phyloP scores from a whole-genome alignment of 202 grass and related monocot species.

The Carex sylvatica region DNA sequence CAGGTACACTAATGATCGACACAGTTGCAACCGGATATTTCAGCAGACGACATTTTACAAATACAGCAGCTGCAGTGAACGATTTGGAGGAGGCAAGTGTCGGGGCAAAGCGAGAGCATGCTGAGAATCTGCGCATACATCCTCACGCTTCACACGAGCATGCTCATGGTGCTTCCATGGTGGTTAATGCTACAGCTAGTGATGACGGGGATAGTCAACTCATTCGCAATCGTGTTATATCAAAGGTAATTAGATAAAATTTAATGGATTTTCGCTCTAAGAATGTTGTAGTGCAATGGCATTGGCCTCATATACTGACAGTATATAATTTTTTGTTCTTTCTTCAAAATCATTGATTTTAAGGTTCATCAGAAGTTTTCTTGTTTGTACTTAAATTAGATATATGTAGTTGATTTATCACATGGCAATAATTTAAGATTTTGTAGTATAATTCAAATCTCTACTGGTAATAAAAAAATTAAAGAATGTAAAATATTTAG shows the following conservation, averaged over 20 bases:
- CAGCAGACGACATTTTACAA: constrained; percentile 30
- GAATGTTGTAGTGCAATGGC: neutral
- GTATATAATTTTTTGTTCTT: too few relatives aligned
- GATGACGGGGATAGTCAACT: constrained; percentile 33
- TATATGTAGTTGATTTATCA: neutral
- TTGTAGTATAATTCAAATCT: neutral
- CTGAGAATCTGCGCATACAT: constrained; percentile 32
- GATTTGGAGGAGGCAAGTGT: neutral
- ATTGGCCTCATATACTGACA: neutral
- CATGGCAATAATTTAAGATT: neutral
- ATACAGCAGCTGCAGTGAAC: neutral
- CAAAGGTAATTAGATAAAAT: constrained; percentile 38
- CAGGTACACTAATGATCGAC: constrained; percentile 39
- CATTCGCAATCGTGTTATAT: constrained; percentile 68
- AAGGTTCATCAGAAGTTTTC: neutral
- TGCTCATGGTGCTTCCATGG: constrained; percentile 38
- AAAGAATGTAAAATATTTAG: too few relatives aligned
- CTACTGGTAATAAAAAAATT: too few relatives aligned
- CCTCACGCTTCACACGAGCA: constrained; percentile 58
- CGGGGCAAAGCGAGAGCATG: constrained; percentile 15
- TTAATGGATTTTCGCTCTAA: neutral
- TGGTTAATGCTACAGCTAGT: neutral
- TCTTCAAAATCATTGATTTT: too few relatives aligned
- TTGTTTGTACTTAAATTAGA: neutral
- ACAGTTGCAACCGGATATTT: constrained; percentile 67